Percentiles rank a stretch among this genome's conserved stretches.
Conservation (phyloP, 2,329 filamentous ascomycete genomes). For the Colletotrichum tofieldiae region DNA sequence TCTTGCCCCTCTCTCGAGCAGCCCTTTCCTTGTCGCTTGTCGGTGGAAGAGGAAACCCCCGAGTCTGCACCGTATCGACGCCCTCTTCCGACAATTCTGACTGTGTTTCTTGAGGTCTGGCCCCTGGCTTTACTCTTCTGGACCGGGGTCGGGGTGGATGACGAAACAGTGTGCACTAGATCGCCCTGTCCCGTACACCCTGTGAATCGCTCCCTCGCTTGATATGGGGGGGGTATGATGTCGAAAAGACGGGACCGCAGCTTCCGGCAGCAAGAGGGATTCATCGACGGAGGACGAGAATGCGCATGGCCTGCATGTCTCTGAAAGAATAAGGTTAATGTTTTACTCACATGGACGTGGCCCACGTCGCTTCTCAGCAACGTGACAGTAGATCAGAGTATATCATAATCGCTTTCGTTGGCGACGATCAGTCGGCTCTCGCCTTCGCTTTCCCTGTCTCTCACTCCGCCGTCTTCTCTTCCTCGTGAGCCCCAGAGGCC, state of each 20-base stretch:
- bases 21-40: conserved; percentile 13
- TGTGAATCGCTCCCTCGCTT: background rate
- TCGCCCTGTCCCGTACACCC: background rate
- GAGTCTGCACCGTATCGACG: no score
- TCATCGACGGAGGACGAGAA: conserved; percentile 31
- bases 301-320: background rate
- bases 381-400: conserved; percentile 14
- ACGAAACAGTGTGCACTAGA: conserved; percentile 27
- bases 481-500: conserved; percentile 23
- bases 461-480: background rate
- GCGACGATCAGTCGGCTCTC: conserved; percentile 27
- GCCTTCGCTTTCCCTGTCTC: background rate
- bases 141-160: conserved; percentile 21
- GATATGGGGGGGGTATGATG: background rate
- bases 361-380: background rate
- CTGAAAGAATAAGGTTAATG: background rate
- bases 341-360: conserved; percentile 11
- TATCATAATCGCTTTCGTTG: conserved; percentile 22
- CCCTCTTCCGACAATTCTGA: background rate
- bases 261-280: conserved; percentile 40
- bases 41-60: background rate
- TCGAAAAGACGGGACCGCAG: background rate
- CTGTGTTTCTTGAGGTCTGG: background rate
- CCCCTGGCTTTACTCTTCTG: background rate
- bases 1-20: conserved; percentile 5